Evolutionary conservation across 192 early-diverging fungal genomes (phyloP).

Genomic region (Backusella westeae): DNA sequence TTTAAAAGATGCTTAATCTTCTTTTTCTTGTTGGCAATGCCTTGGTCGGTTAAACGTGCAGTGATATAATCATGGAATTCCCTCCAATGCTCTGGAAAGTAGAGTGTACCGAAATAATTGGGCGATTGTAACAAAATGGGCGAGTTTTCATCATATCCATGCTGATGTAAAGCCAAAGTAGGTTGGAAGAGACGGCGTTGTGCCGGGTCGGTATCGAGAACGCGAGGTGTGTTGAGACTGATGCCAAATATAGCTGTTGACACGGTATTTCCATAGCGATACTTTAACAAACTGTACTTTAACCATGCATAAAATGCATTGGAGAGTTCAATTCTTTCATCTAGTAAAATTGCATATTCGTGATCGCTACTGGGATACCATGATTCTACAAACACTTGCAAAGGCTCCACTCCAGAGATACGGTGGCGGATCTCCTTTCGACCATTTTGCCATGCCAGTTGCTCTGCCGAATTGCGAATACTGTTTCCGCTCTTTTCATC

Average conservation of each 20-base stretch:
- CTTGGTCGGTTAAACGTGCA: constrained; percentile 45
- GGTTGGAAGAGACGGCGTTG: constrained; percentile 46
- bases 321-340: constrained; percentile 58
- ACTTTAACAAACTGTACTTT: constrained; percentile 51
- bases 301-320: constrained; percentile 53
- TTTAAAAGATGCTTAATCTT: constrained; percentile 39
- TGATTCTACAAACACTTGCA: constrained; percentile 53
- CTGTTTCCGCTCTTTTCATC: constrained; percentile 47
- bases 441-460: constrained; percentile 48
- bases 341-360: constrained; percentile 53
- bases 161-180: constrained; percentile 32
- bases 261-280: constrained; percentile 39
- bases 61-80: constrained; percentile 61
- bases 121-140: constrained; percentile 53
- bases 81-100: constrained; percentile 59
- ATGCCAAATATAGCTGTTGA: constrained; percentile 46
- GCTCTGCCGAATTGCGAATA: constrained; percentile 42
- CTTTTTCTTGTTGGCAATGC: constrained; percentile 13
- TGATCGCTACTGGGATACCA: constrained; percentile 53
- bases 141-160: constrained; percentile 31
- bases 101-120: constrained; percentile 53
- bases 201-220: constrained; percentile 43
- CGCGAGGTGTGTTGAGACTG: constrained; percentile 51
- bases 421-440: constrained; percentile 47
- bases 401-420: constrained; percentile 43